Conservation (phyloP, 768 basidiomycete genomes). For the Rhodotorula kratochvilovae region DNA sequence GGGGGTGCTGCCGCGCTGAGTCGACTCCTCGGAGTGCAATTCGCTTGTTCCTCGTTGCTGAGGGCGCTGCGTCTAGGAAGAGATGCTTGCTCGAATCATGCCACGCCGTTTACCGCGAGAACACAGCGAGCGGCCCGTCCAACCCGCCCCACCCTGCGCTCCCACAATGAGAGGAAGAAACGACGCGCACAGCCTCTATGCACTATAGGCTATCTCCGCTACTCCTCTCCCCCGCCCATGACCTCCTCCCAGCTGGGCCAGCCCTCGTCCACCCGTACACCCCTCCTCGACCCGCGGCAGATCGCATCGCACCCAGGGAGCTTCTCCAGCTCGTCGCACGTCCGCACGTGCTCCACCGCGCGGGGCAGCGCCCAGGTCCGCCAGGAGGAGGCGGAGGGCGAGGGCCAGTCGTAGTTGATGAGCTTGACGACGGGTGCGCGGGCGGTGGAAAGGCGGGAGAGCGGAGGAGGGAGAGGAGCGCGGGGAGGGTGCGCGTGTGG, state of each 20-base stretch:
- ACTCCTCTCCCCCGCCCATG: not conserved
- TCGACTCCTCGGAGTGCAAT: too few species aligned
- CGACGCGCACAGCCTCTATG: not conserved
- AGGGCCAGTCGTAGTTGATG: conserved; percentile 4
- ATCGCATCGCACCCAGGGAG: conserved; percentile 1
- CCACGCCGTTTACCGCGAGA: too few species aligned
- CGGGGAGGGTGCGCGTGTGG: not conserved
- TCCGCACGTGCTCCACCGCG: not conserved
- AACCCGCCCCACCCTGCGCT: too few species aligned
- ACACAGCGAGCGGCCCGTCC: too few species aligned
- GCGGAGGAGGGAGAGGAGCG: not conserved
- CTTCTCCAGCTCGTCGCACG: conserved; percentile 4
- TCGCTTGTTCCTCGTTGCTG: too few species aligned
- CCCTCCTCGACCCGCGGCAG: not conserved
- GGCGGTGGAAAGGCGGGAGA: not conserved
- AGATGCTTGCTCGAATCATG: too few species aligned
- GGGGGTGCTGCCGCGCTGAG: too few species aligned
- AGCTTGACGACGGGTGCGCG: conserved; percentile 1
- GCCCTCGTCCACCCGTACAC: not conserved
- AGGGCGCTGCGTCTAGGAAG: too few species aligned
- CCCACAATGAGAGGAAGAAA: too few species aligned
- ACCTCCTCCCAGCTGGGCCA: conserved; percentile 1
- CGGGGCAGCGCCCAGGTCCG: not conserved
- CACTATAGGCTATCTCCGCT: too few species aligned
- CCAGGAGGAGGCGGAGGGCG: not conserved